These are phyloP conservation scores for Cordia subcordata DNA, from an alignment of 257 asterid genomes.

Conservation along the genomic window DNA sequence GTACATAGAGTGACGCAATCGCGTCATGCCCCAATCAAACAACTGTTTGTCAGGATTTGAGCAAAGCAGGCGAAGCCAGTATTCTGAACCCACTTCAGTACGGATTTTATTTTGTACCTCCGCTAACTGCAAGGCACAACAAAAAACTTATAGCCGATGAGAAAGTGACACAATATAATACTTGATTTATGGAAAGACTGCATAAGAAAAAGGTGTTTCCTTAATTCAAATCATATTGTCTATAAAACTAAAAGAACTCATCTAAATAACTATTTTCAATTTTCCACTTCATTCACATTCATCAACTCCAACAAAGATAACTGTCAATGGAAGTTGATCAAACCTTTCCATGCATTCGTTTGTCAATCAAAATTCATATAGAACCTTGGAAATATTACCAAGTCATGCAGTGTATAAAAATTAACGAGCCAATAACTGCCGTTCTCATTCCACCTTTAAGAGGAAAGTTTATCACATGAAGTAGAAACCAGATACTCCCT, in stretches of 20 bases:
- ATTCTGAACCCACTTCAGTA: constrained; percentile 84
- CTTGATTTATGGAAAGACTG: too few species aligned
- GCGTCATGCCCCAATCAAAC: constrained; percentile 99
- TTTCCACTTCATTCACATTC: too few species aligned
- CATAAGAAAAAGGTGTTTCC: too few species aligned
- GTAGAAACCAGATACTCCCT: neutral
- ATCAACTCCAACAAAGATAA: too few species aligned
- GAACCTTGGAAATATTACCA: too few species aligned
- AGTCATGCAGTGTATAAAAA: neutral
- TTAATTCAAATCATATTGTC: too few species aligned
- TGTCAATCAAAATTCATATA: too few species aligned
- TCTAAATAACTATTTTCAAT: too few species aligned
- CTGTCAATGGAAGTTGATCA: too few species aligned
- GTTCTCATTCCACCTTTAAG: constrained; percentile 3
- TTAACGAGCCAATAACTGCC: neutral
- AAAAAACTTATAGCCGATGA: constrained; percentile 16
- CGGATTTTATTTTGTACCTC: constrained; percentile 82
- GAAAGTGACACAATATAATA: neutral
- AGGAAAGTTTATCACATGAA: constrained; percentile 7
- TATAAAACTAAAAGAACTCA: too few species aligned
- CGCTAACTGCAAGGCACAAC: constrained; percentile 51
- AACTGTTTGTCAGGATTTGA: constrained; percentile 82
- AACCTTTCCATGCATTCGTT: too few species aligned
- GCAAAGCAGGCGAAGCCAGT: constrained; percentile 92
- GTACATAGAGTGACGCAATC: constrained; percentile 71